Conservation (phyloP, 345 rosid genomes). For the Eucalyptus decipiens region DNA sequence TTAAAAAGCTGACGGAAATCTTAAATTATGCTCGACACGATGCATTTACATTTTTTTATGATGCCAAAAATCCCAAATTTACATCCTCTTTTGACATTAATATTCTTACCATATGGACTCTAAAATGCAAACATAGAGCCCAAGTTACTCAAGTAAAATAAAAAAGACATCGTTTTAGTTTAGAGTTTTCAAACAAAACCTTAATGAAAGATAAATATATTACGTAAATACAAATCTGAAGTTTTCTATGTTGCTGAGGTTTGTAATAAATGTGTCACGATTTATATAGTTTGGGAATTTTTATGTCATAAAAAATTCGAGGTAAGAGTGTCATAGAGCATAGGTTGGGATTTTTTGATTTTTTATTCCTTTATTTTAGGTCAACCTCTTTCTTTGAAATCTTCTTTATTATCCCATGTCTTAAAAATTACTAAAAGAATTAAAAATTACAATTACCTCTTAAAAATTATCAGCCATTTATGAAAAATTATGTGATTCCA, state of each 20-base stretch:
- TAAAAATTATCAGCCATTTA: not conserved
- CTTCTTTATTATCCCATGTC: not conserved
- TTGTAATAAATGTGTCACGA: accelerated
- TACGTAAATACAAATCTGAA: accelerated
- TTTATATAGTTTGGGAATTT: accelerated
- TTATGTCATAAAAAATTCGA: accelerated
- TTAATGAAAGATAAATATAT: accelerated
- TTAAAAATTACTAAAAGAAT: not conserved
- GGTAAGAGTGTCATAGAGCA: no score
- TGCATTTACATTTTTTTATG: no score
- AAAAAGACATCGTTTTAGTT: accelerated
- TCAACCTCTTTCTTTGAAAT: not conserved
- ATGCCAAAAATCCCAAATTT: no score
- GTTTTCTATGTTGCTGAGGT: accelerated
- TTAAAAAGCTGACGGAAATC: no score
- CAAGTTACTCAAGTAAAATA: no score
- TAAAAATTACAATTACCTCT: not conserved
- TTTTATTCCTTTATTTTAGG: not conserved
- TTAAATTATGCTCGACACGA: no score
- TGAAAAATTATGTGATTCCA: not conserved
- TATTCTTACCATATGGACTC: no score
- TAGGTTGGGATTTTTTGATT: no score
- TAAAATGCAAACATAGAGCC: no score
- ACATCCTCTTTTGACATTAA: no score
- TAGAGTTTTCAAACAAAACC: no score